Conservation (phyloP, 2,329 filamentous ascomycete genomes). For the Sporothrix inflata region DNA sequence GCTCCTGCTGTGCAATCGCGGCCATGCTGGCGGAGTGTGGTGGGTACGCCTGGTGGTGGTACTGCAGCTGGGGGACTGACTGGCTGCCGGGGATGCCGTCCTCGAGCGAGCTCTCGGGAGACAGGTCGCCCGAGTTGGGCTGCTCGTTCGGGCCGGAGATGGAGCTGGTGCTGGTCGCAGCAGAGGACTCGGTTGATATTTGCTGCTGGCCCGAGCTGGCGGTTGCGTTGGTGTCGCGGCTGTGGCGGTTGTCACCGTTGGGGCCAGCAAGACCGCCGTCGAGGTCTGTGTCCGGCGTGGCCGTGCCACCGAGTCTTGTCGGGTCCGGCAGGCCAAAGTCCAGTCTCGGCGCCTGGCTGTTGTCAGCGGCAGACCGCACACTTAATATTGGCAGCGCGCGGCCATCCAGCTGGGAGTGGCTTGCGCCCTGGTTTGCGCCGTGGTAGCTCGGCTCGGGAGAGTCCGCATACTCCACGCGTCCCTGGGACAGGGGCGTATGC, state of each 20-base stretch:
- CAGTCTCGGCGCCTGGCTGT: constrained; percentile 2
- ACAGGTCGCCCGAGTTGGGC: constrained; percentile 49
- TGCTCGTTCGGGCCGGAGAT: constrained; percentile 55
- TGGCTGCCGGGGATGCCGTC: constrained; percentile 47
- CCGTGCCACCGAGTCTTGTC: constrained; percentile 24
- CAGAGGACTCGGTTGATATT: constrained; percentile 56
- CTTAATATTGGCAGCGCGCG: constrained; percentile 30
- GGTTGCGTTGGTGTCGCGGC: constrained; percentile 58
- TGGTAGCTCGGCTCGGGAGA: constrained; percentile 5
- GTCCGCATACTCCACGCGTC: neutral
- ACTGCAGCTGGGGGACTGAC: constrained; percentile 62
- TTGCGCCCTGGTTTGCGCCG: constrained; percentile 4
- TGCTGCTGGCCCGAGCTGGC: constrained; percentile 54
- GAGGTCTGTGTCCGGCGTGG: constrained; percentile 42
- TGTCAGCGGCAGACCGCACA: constrained; percentile 20
- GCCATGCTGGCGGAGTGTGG: constrained; percentile 32
- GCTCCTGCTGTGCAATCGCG: constrained; percentile 34
- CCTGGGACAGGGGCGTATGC: constrained; percentile 40
- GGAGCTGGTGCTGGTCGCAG: constrained; percentile 60
- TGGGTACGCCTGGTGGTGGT: constrained; percentile 58
- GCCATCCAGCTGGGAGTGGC: constrained; percentile 26
- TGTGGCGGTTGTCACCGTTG: constrained; percentile 50
- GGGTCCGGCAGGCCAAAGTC: constrained; percentile 25
- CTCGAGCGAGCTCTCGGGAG: constrained; percentile 56
- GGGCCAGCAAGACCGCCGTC: constrained; percentile 33